Conservation (phyloP, 2,329 filamentous ascomycete species). For the Diaporthe citri region DNA sequence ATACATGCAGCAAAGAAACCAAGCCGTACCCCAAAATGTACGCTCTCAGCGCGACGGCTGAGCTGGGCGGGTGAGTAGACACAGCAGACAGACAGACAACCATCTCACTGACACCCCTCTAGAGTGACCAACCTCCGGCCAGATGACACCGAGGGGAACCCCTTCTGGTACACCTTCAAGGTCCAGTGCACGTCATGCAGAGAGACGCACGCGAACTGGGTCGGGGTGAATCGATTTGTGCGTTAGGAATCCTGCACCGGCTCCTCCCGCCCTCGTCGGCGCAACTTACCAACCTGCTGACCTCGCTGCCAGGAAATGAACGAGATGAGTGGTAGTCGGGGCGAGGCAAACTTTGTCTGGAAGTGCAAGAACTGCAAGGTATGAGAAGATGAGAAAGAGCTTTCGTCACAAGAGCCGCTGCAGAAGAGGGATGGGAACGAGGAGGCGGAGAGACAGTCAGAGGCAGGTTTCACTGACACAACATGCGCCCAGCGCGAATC, state of each 20-base stretch:
- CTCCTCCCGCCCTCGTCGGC: neutral
- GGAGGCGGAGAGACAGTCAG: neutral
- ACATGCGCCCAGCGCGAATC: conserved; percentile 75
- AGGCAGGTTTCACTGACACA: conserved; percentile 3
- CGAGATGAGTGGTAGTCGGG: conserved; percentile 91
- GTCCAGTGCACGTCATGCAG: conserved; percentile 98
- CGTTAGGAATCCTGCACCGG: conserved; percentile 49
- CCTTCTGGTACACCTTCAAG: conserved; percentile 98
- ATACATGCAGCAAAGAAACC: neutral
- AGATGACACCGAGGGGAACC: conserved; percentile 81
- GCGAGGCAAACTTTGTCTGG: conserved; percentile 99
- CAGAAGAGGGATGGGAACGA: too few relatives aligned
- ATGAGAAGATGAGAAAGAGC: conserved; percentile 41
- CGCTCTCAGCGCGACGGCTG: conserved; percentile 74
- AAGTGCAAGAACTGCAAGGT: conserved; percentile 99
- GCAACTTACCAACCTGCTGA: neutral
- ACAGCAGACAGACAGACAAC: neutral
- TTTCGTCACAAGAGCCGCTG: too few relatives aligned
- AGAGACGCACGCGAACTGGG: conserved; percentile 87
- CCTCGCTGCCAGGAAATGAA: conserved; percentile 76
- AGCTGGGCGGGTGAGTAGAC: conserved; percentile 73
- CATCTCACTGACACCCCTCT: conserved; percentile 5
- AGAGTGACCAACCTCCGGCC: conserved; percentile 94
- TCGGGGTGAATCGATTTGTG: conserved; percentile 91
- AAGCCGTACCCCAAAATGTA: conserved; percentile 66